Percentiles rank a stretch among this genome's conserved stretches.
These are phyloP conservation scores for Mycena crocata DNA, from an alignment of 768 basidiomycete species.

Conservation along the genomic window DNA sequence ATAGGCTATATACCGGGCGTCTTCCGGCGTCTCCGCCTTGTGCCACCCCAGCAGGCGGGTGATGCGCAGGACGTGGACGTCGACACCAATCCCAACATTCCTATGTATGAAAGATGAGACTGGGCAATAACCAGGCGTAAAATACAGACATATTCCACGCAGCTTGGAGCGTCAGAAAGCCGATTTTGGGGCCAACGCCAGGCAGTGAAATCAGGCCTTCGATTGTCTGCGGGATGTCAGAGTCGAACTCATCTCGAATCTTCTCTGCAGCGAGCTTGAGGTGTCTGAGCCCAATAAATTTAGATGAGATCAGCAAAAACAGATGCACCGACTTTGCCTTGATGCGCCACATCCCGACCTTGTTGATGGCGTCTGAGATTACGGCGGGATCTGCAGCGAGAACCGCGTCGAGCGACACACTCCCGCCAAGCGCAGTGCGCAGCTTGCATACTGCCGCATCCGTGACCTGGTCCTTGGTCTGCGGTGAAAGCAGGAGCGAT, in stretches of 20 bases:
- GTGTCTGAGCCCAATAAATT: constrained; percentile 59
- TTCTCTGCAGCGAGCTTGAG: constrained; percentile 78
- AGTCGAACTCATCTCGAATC: constrained; percentile 77
- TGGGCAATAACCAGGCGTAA: background rate
- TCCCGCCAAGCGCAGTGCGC: constrained; percentile 79
- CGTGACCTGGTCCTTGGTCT: constrained; percentile 94
- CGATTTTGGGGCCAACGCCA: constrained; percentile 98
- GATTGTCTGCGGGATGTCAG: constrained; percentile 90
- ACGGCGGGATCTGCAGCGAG: constrained; percentile 68
- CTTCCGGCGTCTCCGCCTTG: constrained; percentile 87
- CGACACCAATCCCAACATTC: constrained; percentile 93
- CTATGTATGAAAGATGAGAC: constrained; percentile 48
- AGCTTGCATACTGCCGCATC: constrained; percentile 83
- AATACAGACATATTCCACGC: constrained; percentile 83
- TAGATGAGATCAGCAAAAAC: background rate
- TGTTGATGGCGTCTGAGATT: constrained; percentile 83
- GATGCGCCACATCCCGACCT: constrained; percentile 93
- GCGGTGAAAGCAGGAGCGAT: constrained; percentile 94
- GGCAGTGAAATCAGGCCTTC: constrained; percentile 89
- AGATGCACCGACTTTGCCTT: constrained; percentile 76
- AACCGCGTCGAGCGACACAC: constrained; percentile 79
- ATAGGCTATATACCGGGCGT: constrained; percentile 71
- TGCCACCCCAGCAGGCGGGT: constrained; percentile 97
- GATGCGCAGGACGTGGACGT: constrained; percentile 96
- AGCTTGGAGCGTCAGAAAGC: constrained; percentile 83